Base-by-base conservation (phyloP, 768 basidiomycete genomes). In the Russula vinacea region DNA sequence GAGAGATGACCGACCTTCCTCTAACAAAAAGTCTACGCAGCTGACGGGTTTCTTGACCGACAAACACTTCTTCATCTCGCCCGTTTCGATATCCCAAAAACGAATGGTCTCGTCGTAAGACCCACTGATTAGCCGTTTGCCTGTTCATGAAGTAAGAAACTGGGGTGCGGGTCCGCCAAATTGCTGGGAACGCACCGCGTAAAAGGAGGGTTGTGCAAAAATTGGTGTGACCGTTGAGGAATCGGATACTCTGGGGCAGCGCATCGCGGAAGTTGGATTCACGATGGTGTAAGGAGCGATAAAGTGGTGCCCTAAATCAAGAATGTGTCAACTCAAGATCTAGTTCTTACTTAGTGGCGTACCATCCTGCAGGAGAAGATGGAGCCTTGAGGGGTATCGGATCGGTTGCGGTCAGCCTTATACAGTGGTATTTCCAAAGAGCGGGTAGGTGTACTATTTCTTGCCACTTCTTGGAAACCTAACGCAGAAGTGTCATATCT, bases 81-180 rank as follows among this genome's bases (percentile, higher is more conserved):
- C 84, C 0, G 81, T 83, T 58, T 79, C 81, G 24, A 96, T 81
- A 72, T 94, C 90, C 94, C 93, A 96, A 75, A 96, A 91, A 14
- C 93, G 81, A 65, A 96, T 94, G 1, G 90, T 92, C 74, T 94
- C 93, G 61, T 95, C 93, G 71, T 94, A 94, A 32, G 89, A 90
- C 17, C 94, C 94, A 67, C 89, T 92, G 67, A 96, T 92, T 47
- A 96, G 78, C 10, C 88, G 79, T 70, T 92, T 88, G 19, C 89
- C 90, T 74, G 42, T 13, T 2, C 59, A 11, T 32, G 50, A 49
- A 19, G 52, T 65, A 8, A 50, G 57, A 54, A 17, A n/a, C 56
- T 50, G 26, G 17, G 26, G 17, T 14, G 5, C 16, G 11, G 5
- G 19, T 3, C 22, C 24, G 33, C 14, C 14, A 17, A 53, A 42